Evolutionary conservation across 345 rosid species (phyloP).

Genomic region (Eucalyptus globulus): DNA sequence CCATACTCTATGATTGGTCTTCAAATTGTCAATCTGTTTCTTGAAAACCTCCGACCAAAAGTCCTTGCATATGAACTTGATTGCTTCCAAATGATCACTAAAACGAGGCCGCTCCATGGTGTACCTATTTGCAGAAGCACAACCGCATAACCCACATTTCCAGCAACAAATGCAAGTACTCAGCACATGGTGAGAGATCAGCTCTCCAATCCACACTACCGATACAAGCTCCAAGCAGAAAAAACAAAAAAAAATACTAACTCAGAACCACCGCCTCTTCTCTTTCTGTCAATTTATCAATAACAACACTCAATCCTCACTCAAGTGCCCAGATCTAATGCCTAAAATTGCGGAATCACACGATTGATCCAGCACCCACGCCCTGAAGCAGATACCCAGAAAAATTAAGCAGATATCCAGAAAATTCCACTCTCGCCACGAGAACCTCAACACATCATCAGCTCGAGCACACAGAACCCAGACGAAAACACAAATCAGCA

Average conservation of each 20-base stretch:
- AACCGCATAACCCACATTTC: background rate
- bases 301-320: background rate
- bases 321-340: background rate
- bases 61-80: slow-evolving; percentile 97
- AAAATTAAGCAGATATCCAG: background rate
- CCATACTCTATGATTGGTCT: slow-evolving; percentile 87
- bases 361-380: background rate
- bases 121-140: slow-evolving; percentile 25
- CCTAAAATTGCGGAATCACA: background rate
- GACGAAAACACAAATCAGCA: background rate
- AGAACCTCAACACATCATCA: background rate
- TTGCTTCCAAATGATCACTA: slow-evolving; percentile 88
- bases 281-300: background rate
- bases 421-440: background rate
- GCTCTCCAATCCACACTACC: background rate
- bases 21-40: slow-evolving; percentile 96
- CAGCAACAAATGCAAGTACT: background rate
- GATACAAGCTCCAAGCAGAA: background rate
- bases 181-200: background rate
- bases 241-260: background rate
- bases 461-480: background rate
- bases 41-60: slow-evolving; percentile 97
- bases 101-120: slow-evolving; percentile 94
- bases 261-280: background rate
- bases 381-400: background rate